Base-by-base conservation (phyloP, 148 eudicot species). In the Rhododendron simsii region DNA sequence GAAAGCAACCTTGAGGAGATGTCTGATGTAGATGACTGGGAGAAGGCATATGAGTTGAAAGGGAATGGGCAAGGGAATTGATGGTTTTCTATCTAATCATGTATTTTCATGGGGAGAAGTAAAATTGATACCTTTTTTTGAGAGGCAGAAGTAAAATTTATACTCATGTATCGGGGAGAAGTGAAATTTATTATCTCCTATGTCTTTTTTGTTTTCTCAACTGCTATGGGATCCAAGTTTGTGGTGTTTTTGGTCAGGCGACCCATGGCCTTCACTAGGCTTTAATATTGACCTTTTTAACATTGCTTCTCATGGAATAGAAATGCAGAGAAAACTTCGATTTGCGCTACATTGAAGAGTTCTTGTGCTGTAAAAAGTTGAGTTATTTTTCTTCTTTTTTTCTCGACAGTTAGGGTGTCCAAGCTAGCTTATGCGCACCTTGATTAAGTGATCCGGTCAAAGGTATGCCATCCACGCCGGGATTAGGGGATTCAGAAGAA, bases 1-100 rank as follows among this genome's bases (percentile, higher is more conserved):
- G 88, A 77, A 76, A 89, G 78, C 26, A 83, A 75, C 79, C 55
- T 82, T 13, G 89, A 75, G 21, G 87, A 90, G 67, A 78, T 55
- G 80, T 71, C 89, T 44, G 96, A 92, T 78, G 95, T 92, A 14
- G 99, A 96, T 86, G 98, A 96, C 83, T 96, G 98, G 99, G 99
- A 96, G 84, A 89, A 92, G 82, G 99, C 95, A 11, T 96, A 71
- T 41, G 95, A 92, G 79, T 95, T 75, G 94, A 95, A 50, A 35
- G 85, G 39, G 35, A 33, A 53, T 9, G 84, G 50, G 39, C 33
- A 45, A 41, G 13, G 30, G 35, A 83, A 37, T 26, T 28, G 23
- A 37, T 37, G 47, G 26, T 71, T 10, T n/a, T 39, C 59, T 75
- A 16, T 45, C 71, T 65, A 84, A 73, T 28, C 81, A 55, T 57